Evolutionary conservation across 805 yeast genomes (phyloP), one percentile per base, ranked within the genome.

Genomic region (Nakazawaea ishiwadae): DNA sequence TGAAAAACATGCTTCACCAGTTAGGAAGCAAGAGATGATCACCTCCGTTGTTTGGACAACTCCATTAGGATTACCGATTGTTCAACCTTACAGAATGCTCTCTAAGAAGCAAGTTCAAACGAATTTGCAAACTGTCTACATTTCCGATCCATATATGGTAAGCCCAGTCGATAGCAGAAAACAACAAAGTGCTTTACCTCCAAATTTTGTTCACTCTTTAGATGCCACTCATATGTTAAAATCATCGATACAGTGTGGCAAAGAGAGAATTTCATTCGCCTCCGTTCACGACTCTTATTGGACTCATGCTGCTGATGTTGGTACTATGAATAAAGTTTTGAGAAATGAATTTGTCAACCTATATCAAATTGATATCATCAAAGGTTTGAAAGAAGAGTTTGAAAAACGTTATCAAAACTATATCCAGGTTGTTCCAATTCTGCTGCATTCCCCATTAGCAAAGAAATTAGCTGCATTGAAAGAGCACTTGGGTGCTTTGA

Each of bases 271-370:
- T 37, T 68, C 79, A 10, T 91, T 93, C 70, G 96, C 98, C 0
- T 80, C 98, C 0, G 99, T 91, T 18, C 99, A 91, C 62, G 99
- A 91, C 59, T 91, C 98, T 0, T 91, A 86, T 60, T 91, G 99
- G 99, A 89, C 98, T 0, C 98, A 93, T 58, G 97, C 99, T 1
- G 66, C 77, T 37, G 91, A 86, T 58, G 79, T 91, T 31, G 81
- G 80, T 45, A 56, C 55, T 3, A 81, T 91, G 93, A 87, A 81
- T 60, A 54, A 52, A 11, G 65, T 75, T 34, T 66, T 93, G 48
- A 75, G 99, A 55, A 81, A 84, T 28, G 81, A 85, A 44, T 91
- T 91, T 59, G 82, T 93, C 47, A 65, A 73, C 39, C 67, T 91
- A 42, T 97, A 91, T 58, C 75, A 75, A 46, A 81, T 74, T 24